phyloP scores from a whole-genome alignment of 176 grass and related monocot species.

The Eleusine coracana region DNA sequence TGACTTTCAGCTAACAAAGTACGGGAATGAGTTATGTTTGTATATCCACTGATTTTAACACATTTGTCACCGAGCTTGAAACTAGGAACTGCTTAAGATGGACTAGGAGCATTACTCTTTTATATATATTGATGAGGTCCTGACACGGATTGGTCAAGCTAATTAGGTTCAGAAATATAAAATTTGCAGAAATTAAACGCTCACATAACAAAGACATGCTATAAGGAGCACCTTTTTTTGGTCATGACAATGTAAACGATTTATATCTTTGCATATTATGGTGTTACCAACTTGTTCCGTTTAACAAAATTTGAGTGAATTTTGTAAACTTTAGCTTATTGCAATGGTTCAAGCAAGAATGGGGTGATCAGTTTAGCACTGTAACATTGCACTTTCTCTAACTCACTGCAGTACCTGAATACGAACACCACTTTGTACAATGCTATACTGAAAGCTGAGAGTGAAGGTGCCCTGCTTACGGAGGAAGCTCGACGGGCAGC shows the following conservation, averaged over 20 bases:
- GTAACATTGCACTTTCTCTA: constrained; percentile 36
- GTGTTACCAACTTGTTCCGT: background rate
- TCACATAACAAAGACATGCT: background rate
- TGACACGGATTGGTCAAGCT: background rate
- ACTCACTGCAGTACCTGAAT: constrained; percentile 75
- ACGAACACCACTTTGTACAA: constrained; percentile 82
- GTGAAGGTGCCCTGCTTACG: constrained; percentile 54
- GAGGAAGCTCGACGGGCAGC: constrained; percentile 82
- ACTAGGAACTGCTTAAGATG: background rate
- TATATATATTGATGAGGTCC: background rate
- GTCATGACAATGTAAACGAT: background rate
- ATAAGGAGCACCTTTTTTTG: background rate
- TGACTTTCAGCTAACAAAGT: background rate
- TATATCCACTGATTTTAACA: background rate
- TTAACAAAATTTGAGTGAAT: background rate
- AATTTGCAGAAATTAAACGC: background rate
- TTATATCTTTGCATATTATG: background rate
- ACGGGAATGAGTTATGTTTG: background rate
- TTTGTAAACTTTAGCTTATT: background rate
- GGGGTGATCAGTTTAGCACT: background rate
- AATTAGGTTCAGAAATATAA: background rate
- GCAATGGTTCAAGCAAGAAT: background rate
- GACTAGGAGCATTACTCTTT: background rate
- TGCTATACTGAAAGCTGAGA: constrained; percentile 78
- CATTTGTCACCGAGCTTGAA: background rate